A percentile compares a stretch with the other conserved stretches of the same genome.
Conservation (phyloP, 176 grass and related monocot species). For the Lolium rigidum region DNA sequence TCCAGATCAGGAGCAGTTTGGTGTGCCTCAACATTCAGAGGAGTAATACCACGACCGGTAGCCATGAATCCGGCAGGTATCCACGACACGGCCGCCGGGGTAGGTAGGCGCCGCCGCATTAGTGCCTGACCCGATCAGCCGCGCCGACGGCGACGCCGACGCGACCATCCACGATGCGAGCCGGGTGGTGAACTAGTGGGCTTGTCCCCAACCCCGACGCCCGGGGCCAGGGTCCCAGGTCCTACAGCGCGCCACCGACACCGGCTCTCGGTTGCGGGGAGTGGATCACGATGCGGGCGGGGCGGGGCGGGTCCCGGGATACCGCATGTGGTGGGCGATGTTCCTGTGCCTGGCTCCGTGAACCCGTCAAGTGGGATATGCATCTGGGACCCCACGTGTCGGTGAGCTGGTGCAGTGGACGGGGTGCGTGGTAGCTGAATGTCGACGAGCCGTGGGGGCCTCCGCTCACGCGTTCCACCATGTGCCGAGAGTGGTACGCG, state of each 20-base stretch:
- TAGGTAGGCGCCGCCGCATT: conserved; percentile 13
- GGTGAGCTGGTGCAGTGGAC: neutral
- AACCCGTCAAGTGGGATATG: neutral
- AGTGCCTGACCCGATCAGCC: neutral
- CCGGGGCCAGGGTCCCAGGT: neutral
- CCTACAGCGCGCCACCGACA: conserved; percentile 21
- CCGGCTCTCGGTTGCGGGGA: neutral
- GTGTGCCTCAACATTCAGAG: neutral
- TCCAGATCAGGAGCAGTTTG: neutral
- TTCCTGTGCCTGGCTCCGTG: conserved; percentile 3
- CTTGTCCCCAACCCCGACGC: conserved; percentile 37
- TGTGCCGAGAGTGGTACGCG: neutral
- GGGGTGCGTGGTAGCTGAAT: neutral
- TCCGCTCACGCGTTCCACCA: neutral
- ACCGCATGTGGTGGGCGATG: neutral
- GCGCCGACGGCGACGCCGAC: neutral
- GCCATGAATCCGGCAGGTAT: neutral
- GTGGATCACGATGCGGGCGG: conserved; percentile 9
- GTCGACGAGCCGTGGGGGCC: neutral
- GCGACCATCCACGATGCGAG: neutral
- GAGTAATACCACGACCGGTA: neutral
- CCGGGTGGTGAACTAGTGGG: conserved; percentile 12
- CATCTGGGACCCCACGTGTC: neutral
- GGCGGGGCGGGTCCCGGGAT: neutral
- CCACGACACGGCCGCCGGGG: neutral